phyloP scores from a whole-genome alignment of 164 flowering plant species.

The Warburgia ugandensis region DNA sequence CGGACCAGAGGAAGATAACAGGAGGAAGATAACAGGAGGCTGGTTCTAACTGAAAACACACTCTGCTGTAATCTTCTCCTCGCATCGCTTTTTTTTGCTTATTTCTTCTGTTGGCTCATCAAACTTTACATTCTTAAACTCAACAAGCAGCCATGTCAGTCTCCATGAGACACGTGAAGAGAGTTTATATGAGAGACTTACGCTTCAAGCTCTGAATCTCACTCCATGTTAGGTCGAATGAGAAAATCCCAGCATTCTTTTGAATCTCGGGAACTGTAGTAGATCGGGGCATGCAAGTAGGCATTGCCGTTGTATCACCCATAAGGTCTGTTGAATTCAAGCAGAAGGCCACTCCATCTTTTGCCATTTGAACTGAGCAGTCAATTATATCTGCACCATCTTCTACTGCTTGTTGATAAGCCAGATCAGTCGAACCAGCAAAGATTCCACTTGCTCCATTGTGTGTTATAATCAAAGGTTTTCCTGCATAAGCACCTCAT shows the following conservation, averaged over 20 bases:
- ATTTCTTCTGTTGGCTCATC: no score
- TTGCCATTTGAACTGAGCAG: conserved; percentile 84
- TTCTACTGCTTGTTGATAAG: conserved; percentile 69
- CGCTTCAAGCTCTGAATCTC: conserved; percentile 76
- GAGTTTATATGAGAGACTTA: conserved; percentile 21
- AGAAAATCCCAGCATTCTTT: conserved; percentile 50
- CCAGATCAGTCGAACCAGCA: conserved; percentile 78
- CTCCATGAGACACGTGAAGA: not conserved
- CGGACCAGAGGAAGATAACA: no score
- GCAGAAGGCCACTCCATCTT: conserved; percentile 87
- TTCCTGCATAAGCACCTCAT: no score
- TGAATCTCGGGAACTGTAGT: conserved; percentile 56
- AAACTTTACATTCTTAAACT: no score
- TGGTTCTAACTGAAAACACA: no score
- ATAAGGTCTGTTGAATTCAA: conserved; percentile 47
- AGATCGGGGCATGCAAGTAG: conserved; percentile 50
- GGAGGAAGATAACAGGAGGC: no score
- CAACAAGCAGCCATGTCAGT: no score
- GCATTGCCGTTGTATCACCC: conserved; percentile 46
- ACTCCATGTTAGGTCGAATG: conserved; percentile 80
- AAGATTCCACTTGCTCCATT: conserved; percentile 95
- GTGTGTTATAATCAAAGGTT: conserved; percentile 54
- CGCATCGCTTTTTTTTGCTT: no score
- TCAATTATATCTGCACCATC: conserved; percentile 93
- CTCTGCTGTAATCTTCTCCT: no score